These are phyloP conservation scores for Bipolaris sorokiniana DNA, from an alignment of 2,329 filamentous ascomycete genomes.

Conservation along the genomic window DNA sequence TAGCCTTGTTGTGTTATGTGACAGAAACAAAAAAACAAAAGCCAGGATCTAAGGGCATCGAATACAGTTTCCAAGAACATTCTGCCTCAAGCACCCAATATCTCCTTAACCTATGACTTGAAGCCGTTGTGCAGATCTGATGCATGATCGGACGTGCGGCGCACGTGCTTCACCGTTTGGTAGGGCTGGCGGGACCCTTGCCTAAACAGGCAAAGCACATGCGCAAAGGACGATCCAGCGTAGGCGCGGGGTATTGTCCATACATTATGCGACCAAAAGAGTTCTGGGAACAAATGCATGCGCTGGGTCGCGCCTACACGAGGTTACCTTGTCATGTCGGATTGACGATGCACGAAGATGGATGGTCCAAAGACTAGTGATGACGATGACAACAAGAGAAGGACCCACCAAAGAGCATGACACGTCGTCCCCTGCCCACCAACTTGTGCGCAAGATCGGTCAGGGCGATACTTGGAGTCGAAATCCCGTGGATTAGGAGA, in stretches of 20 bases:
- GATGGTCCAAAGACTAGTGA: constrained; percentile 4
- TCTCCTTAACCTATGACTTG: background rate
- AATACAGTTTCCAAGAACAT: background rate
- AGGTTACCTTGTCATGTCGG: background rate
- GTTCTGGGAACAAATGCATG: background rate
- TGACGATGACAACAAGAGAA: constrained; percentile 10
- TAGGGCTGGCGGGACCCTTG: constrained; percentile 14
- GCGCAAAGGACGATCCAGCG: constrained; percentile 5
- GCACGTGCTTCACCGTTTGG: constrained; percentile 17
- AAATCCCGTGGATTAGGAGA: constrained; percentile 80
- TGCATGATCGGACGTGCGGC: constrained; percentile 2
- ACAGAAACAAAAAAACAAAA: background rate
- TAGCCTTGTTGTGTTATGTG: constrained; percentile 4
- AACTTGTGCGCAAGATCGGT: constrained; percentile 70
- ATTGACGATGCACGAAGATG: background rate
- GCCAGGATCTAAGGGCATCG: background rate
- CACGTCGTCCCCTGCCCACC: constrained; percentile 70
- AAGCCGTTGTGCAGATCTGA: constrained; percentile 2
- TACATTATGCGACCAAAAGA: background rate
- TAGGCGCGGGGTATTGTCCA: constrained; percentile 10
- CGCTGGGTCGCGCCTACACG: background rate
- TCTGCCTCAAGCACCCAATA: background rate
- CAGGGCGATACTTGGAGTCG: constrained; percentile 74
- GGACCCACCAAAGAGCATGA: constrained; percentile 73
- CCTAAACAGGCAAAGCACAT: constrained; percentile 10